A percentile compares a stretch with the other conserved stretches of the same genome.
These are phyloP conservation scores for Xylaria telfairii DNA, from an alignment of 495 filamentous ascomycete genomes.

Conservation along the genomic window DNA sequence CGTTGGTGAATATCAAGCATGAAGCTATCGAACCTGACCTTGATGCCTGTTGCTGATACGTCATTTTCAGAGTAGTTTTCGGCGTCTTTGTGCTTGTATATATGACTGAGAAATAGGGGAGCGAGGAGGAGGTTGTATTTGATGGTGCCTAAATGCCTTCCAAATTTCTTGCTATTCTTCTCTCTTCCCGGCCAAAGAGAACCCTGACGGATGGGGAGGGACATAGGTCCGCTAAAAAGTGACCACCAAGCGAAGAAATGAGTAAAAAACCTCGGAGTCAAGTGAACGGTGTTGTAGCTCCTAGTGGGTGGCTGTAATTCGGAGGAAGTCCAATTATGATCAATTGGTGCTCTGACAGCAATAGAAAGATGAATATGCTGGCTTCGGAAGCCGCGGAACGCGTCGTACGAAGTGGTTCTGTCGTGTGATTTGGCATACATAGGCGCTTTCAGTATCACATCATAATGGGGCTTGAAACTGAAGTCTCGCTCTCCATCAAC, in stretches of 20 bases:
- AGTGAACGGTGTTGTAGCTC: conserved; percentile 94
- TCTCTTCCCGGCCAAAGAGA: conserved; percentile 87
- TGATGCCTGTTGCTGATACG: conserved; percentile 91
- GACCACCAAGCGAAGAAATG: conserved; percentile 99
- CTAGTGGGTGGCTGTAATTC: conserved; percentile 69
- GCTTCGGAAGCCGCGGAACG: conserved; percentile 91
- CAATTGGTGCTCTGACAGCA: conserved; percentile 81
- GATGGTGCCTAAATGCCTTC: conserved; percentile 92
- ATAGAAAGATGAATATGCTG: conserved; percentile 94
- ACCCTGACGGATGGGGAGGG: conserved; percentile 91
- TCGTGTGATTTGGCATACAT: conserved; percentile 64
- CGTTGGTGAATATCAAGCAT: conserved; percentile 96
- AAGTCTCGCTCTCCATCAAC: conserved; percentile 71
- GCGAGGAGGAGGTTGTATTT: conserved; percentile 95
- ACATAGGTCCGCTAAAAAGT: conserved; percentile 93
- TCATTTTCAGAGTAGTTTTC: conserved; percentile 82
- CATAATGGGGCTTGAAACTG: conserved; percentile 89
- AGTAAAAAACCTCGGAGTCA: conserved; percentile 93
- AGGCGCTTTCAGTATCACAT: conserved; percentile 84
- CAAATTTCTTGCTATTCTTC: conserved; percentile 98
- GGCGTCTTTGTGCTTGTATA: conserved; percentile 97
- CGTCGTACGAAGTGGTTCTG: conserved; percentile 74
- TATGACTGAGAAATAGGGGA: conserved; percentile 90
- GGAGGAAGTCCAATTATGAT: conserved; percentile 78
- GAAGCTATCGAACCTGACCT: conserved; percentile 90